A percentile compares a stretch with the other conserved stretches of the same genome.
These are phyloP conservation scores for Acanthamoeba lenticulata DNA, from an alignment of 208 protist species.

Conservation along the genomic window DNA sequence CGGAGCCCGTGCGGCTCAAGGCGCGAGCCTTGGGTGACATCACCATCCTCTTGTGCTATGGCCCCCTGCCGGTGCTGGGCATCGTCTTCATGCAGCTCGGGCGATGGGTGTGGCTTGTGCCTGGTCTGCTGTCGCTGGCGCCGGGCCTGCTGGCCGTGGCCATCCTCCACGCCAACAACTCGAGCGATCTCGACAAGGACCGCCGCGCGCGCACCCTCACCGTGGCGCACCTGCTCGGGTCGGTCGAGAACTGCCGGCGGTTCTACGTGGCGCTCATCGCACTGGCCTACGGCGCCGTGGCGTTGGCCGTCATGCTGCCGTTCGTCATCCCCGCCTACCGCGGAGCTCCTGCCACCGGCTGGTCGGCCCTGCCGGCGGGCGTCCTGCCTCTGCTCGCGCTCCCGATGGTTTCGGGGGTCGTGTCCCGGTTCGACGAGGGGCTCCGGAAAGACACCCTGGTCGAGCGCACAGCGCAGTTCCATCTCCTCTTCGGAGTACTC, in stretches of 20 bases:
- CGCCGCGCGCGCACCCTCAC: not conserved
- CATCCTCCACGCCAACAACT: slow-evolving; percentile 64
- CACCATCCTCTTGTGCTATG: slow-evolving; percentile 49
- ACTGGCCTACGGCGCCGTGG: not conserved
- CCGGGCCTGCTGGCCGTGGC: slow-evolving; percentile 21
- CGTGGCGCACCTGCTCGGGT: slow-evolving; percentile 1
- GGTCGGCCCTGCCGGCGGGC: not conserved
- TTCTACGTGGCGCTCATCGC: slow-evolving; percentile 9
- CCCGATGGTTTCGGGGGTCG: not conserved
- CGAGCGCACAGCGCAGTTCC: slow-evolving; percentile 51
- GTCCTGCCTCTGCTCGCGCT: not conserved
- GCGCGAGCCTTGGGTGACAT: slow-evolving; percentile 31
- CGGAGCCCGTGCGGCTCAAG: slow-evolving; percentile 22
- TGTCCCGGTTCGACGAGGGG: not conserved
- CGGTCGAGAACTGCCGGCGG: not conserved
- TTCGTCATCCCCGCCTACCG: not conserved
- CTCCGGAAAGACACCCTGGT: not conserved
- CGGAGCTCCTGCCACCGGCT: too few relatives aligned
- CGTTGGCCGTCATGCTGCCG: not conserved
- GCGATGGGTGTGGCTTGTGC: not conserved
- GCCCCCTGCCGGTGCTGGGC: not conserved
- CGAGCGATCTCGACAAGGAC: slow-evolving; percentile 22
- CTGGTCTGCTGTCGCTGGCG: not conserved
- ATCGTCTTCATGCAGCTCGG: slow-evolving; percentile 49
- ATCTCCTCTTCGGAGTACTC: slow-evolving; percentile 1